phyloP scores from a whole-genome alignment of 2,329 filamentous ascomycete genomes.

The Pseudocercospora crystallina region DNA sequence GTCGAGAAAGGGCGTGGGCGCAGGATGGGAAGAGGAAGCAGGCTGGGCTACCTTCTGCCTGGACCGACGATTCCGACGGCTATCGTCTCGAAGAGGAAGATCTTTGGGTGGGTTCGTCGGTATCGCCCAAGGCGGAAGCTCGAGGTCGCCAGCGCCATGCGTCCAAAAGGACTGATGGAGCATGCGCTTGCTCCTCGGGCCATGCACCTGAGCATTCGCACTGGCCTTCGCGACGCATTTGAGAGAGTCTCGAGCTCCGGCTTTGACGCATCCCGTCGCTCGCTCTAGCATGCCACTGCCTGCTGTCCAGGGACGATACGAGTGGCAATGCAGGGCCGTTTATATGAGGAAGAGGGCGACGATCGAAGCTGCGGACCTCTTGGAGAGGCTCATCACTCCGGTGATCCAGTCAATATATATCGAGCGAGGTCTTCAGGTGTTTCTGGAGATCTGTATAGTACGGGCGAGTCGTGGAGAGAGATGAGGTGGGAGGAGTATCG shows the following conservation, averaged over 20 bases:
- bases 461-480: too few relatives aligned
- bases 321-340: too few relatives aligned
- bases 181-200: slow-evolving; percentile 46
- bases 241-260: slow-evolving; percentile 54
- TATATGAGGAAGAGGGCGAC: too few relatives aligned
- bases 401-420: too few relatives aligned
- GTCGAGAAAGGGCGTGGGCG: slow-evolving; percentile 38
- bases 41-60: not conserved
- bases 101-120: slow-evolving; percentile 7
- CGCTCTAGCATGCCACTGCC: slow-evolving; percentile 58
- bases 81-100: slow-evolving; percentile 15
- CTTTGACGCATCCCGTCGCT: slow-evolving; percentile 59
- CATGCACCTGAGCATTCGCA: slow-evolving; percentile 30
- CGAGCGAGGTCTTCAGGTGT: too few relatives aligned
- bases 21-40: not conserved
- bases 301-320: too few relatives aligned
- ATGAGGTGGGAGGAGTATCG: too few relatives aligned
- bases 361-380: too few relatives aligned
- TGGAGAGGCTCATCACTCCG: too few relatives aligned
- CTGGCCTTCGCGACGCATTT: slow-evolving; percentile 32
- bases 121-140: slow-evolving; percentile 33
- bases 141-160: slow-evolving; percentile 52
- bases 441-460: too few relatives aligned
- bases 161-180: slow-evolving; percentile 59
- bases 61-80: not conserved